A percentile compares a stretch with the other conserved stretches of the same genome.
phyloP scores from a whole-genome alignment of 345 rosid species.

The Eutrema yunnanense region DNA sequence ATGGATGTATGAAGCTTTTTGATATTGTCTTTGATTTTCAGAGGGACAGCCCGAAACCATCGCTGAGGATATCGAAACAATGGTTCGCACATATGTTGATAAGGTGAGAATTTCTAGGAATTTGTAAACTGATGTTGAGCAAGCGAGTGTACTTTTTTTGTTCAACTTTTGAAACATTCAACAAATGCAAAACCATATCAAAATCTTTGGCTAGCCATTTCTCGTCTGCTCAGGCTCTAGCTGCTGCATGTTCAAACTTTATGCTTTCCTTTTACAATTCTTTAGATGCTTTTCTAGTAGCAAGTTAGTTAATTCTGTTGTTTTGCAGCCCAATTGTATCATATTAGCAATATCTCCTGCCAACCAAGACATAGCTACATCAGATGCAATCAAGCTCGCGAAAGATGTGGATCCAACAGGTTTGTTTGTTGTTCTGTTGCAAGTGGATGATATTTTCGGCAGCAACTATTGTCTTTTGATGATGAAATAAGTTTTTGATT shows the following conservation, averaged over 20 bases:
- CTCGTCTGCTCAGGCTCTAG: neutral
- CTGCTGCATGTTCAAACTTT: neutral
- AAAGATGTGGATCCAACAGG: slow-evolving; percentile 94
- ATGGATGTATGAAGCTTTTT: neutral
- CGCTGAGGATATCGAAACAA: slow-evolving; percentile 74
- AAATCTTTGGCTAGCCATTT: neutral
- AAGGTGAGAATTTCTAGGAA: slow-evolving; percentile 46
- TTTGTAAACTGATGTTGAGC: neutral
- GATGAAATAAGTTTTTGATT: neutral
- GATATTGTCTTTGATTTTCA: slow-evolving; percentile 26
- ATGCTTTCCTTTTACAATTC: neutral
- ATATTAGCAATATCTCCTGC: slow-evolving; percentile 97
- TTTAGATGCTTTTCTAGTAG: neutral
- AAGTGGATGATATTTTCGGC: neutral
- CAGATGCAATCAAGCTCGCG: slow-evolving; percentile 88
- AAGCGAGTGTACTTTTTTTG: neutral
- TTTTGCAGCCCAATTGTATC: slow-evolving; percentile 74
- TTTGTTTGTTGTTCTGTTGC: slow-evolving; percentile 17
- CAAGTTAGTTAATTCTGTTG: neutral
- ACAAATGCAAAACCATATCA: neutral
- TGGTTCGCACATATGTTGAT: slow-evolving; percentile 91
- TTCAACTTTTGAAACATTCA: neutral
- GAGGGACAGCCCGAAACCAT: slow-evolving; percentile 96
- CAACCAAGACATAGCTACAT: slow-evolving; percentile 94
- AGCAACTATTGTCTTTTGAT: neutral